These are phyloP conservation scores for Cyclotella baltica DNA, from an alignment of 108 stramenopile species.

Conservation along the genomic window DNA sequence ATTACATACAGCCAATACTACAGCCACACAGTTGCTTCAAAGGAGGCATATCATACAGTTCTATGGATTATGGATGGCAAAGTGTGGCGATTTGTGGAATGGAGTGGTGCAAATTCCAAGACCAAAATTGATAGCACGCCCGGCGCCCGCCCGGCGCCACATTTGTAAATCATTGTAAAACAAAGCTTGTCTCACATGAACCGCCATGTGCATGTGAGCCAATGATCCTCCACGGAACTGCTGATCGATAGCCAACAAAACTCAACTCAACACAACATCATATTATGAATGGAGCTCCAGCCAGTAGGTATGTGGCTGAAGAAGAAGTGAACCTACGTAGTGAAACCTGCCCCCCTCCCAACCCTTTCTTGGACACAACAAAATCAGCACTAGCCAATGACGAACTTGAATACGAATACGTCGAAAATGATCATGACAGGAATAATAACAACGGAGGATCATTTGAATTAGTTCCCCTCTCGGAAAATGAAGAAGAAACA, in stretches of 20 bases:
- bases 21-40: no score
- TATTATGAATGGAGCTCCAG: constrained; percentile 13
- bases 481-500: constrained; percentile 6
- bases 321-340: constrained; percentile 10
- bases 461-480: constrained; percentile 17
- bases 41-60: no score
- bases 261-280: background rate
- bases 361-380: background rate
- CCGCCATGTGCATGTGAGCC: no score
- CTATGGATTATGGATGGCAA: no score
- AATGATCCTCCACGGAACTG: no score
- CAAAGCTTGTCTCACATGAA: no score
- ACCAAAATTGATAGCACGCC: no score
- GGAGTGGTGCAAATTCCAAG: no score
- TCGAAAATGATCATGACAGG: background rate
- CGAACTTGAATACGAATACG: background rate
- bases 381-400: background rate
- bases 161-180: no score
- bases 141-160: no score
- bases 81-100: no score
- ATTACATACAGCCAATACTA: no score
- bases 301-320: background rate
- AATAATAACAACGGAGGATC: background rate
- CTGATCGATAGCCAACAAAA: background rate
- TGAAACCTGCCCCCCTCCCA: constrained; percentile 5